Evolutionary conservation across 2,329 filamentous ascomycete species (phyloP).

Genomic region (Aaosphaeria arxii): DNA sequence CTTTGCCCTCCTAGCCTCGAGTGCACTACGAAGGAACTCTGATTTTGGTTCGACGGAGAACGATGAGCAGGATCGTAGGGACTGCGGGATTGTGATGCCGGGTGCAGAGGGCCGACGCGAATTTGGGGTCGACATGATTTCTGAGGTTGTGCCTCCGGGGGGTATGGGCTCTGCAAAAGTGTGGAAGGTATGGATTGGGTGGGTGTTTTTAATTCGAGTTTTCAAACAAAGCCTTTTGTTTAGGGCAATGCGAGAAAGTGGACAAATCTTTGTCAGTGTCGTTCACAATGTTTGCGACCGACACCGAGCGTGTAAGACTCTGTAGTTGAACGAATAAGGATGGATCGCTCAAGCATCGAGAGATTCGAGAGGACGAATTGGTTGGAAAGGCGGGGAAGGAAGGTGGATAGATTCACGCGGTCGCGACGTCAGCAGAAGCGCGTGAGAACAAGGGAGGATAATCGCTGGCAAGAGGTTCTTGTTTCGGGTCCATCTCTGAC

Average conservation of each 20-base stretch:
- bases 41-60: slow-evolving; percentile 27
- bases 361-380: too few species aligned
- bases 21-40: slow-evolving; percentile 30
- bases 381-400: too few species aligned
- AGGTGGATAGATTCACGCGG: neutral
- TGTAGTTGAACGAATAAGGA: too few species aligned
- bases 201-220: too few species aligned
- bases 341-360: too few species aligned
- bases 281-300: too few species aligned
- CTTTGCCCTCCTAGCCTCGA: slow-evolving; percentile 27
- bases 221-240: too few species aligned
- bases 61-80: slow-evolving; percentile 1
- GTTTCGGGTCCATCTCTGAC: slow-evolving; percentile 32
- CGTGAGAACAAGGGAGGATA: slow-evolving; percentile 28
- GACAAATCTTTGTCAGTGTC: neutral
- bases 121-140: slow-evolving; percentile 21
- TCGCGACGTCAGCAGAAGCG: slow-evolving; percentile 1
- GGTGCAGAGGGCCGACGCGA: slow-evolving; percentile 17
- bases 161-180: too few species aligned
- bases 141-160: neutral
- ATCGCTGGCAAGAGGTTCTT: slow-evolving; percentile 34
- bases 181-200: too few species aligned
- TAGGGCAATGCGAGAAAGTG: neutral
- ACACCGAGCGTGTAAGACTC: too few species aligned
- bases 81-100: slow-evolving; percentile 10